Percentiles rank a stretch among this genome's conserved stretches.
Evolutionary conservation across 257 asterid species (phyloP).

Genomic region (Nicotiana undulata): DNA sequence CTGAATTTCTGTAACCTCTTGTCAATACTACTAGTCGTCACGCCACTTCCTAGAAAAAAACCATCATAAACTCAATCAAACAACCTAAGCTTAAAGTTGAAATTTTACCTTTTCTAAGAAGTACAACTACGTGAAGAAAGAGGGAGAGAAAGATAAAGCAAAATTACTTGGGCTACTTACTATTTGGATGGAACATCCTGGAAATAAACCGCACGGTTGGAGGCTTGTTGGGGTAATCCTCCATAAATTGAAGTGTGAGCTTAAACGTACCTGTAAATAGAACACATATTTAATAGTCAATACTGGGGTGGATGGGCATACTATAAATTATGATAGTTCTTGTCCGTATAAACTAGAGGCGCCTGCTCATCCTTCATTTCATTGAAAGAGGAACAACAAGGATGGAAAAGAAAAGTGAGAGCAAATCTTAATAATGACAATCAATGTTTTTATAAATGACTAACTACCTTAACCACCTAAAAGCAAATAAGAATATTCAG

Average conservation of each 20-base stretch:
- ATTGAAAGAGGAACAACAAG: neutral
- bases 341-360: neutral
- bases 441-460: neutral
- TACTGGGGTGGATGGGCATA: neutral
- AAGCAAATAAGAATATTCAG: neutral
- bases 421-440: neutral
- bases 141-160: neutral
- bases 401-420: neutral
- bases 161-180: constrained; percentile 41
- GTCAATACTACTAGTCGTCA: neutral
- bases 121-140: neutral
- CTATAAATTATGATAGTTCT: neutral
- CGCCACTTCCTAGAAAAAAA: neutral
- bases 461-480: neutral
- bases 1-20: neutral
- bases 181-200: constrained; percentile 96
- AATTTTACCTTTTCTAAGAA: neutral
- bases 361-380: neutral
- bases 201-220: constrained; percentile 88
- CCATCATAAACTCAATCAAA: neutral
- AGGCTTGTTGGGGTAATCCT: constrained; percentile 96
- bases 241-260: constrained; percentile 80
- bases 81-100: neutral
- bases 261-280: constrained; percentile 66
- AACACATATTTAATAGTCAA: neutral